Percentiles rank a stretch among this genome's conserved stretches.
These are phyloP conservation scores for Neurospora discreta DNA, from an alignment of 495 filamentous ascomycete genomes.

Conservation along the genomic window DNA sequence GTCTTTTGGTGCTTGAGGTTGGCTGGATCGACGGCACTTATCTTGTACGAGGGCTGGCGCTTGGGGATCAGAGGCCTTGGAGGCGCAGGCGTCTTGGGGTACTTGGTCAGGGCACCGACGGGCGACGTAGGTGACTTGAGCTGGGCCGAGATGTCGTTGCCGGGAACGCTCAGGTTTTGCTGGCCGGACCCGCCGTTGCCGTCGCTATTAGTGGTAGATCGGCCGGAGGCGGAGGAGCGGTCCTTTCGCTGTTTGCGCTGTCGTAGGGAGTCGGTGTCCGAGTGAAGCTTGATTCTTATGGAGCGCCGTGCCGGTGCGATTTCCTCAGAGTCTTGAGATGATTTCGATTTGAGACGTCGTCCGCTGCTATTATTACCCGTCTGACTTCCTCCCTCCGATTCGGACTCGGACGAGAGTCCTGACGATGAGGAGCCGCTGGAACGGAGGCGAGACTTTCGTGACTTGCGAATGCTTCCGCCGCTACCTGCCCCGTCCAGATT, in stretches of 20 bases:
- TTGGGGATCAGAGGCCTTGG: constrained; percentile 81
- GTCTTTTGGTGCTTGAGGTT: constrained; percentile 63
- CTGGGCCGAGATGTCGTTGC: constrained; percentile 35
- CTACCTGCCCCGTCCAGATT: constrained; percentile 6
- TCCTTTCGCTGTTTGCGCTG: constrained; percentile 48
- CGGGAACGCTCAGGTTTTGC: constrained; percentile 4
- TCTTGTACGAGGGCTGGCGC: constrained; percentile 70
- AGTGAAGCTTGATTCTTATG: constrained; percentile 83
- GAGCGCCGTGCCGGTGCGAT: constrained; percentile 59
- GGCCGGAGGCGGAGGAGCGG: constrained; percentile 24
- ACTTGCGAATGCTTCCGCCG: constrained; percentile 10
- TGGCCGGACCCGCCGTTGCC: neutral
- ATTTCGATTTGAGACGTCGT: constrained; percentile 43
- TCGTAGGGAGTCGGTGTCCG: constrained; percentile 54
- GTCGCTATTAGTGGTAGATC: constrained; percentile 2
- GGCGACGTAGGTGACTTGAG: constrained; percentile 89
- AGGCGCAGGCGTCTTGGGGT: constrained; percentile 78
- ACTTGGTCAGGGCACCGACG: constrained; percentile 68
- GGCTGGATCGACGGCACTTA: constrained; percentile 28
- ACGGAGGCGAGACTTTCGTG: constrained; percentile 23
- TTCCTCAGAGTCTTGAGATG: constrained; percentile 43
- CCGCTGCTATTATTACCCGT: constrained; percentile 11
- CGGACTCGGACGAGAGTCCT: constrained; percentile 46
- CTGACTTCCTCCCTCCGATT: constrained; percentile 36
- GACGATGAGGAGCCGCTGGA: constrained; percentile 53